Evolutionary conservation across 306 rosid genomes (phyloP), one percentile per base, ranked within the genome.

Genomic region (Dalbergia cultrata): DNA sequence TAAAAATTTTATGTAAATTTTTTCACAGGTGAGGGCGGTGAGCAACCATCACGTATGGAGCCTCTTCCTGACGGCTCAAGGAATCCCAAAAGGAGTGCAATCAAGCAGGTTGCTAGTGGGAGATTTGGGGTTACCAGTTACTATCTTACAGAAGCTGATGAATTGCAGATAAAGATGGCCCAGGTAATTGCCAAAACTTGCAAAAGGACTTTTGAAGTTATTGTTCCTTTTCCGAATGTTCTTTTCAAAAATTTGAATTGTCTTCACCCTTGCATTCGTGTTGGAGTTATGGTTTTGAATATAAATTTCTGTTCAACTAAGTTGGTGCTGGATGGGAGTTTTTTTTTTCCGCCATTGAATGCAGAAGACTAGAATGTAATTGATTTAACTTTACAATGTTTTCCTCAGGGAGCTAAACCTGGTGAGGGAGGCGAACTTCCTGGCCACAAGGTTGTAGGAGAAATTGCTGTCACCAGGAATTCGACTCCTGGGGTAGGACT

Each of bases 381-480:
- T 81, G 50, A 85, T 74, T 71, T 81, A 81, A 89, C 66, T 49
- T 76, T 31, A 39, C 62, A 4, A 19, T 84, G 35, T 81, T 60
- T 85, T 84, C 79, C 57, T 22, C 77, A 96, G 99, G 99, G 99
- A 45, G 99, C 99, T 82, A 96, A 96, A 86, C 99, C 99, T 57
- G 99, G 99, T 54, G 99, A 96, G 81, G 99, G 99, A 62, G 99
- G 99, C 69, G 99, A 96, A 85, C 99, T 96, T 85, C 99, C 99
- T 53, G 99, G 99, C 19, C 99, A 96, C 87, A 96, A 96, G 88
- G 99, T 96, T 73, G 73, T 89, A 18, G 98, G 99, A 78, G 99
- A 96, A 82, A 96, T 96, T 75, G 99, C 99, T 22, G 65, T 86
- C 47, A 96, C 99, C 41, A 92, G 99, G 89, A 93, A 93, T 76